Evolutionary conservation across 306 rosid species (phyloP).

Genomic region (Ormosia emarginata): DNA sequence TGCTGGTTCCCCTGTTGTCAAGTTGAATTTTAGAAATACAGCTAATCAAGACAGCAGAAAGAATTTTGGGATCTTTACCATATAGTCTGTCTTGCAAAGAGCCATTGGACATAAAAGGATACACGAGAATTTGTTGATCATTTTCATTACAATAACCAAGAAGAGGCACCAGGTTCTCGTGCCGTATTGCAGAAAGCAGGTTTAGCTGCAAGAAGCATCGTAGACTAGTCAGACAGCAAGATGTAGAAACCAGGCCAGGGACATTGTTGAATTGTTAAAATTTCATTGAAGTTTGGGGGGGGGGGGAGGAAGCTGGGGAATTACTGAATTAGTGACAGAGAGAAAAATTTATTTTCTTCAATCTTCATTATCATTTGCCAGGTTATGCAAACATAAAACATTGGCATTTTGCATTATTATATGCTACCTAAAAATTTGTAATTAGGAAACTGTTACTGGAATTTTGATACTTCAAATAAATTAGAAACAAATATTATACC

Average conservation of each 20-base stretch:
- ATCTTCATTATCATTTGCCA: too few relatives aligned
- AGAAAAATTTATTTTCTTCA: too few relatives aligned
- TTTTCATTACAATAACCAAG: constrained; percentile 79
- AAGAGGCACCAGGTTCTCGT: constrained; percentile 93
- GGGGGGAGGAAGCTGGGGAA: background rate
- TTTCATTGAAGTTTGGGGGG: background rate
- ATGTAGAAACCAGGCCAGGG: background rate
- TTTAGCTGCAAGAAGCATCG: constrained; percentile 57
- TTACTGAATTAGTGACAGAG: background rate
- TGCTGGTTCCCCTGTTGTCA: constrained; percentile 75
- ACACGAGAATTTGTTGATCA: constrained; percentile 90
- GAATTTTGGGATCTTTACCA: constrained; percentile 50
- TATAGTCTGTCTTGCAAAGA: constrained; percentile 87
- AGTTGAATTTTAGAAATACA: constrained; percentile 23
- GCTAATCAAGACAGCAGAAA: constrained; percentile 7
- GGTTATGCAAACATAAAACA: background rate
- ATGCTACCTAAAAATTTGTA: background rate
- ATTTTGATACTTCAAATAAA: background rate
- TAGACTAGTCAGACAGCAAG: constrained; percentile 25
- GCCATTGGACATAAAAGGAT: constrained; percentile 95
- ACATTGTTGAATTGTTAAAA: background rate
- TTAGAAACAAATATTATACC: constrained; percentile 37
- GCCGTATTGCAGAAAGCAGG: constrained; percentile 75
- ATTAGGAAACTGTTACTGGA: background rate
- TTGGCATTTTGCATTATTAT: background rate